Base-by-base conservation (phyloP, 2,329 filamentous ascomycete genomes). In the Diplodia corticola region DNA sequence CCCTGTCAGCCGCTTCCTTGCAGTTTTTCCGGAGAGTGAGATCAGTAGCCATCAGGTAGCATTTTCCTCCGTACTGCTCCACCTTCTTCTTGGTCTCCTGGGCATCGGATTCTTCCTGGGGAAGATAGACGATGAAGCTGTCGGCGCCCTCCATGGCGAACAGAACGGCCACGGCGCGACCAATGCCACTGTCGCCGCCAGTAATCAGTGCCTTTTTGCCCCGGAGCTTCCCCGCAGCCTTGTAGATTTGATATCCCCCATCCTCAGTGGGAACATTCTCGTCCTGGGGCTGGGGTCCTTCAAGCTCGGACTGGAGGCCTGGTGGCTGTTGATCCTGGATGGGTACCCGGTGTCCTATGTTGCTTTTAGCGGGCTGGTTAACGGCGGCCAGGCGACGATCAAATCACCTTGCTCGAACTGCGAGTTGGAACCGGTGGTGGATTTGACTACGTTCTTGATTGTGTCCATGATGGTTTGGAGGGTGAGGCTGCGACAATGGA, bases 121-220 rank as follows among this genome's bases (percentile, higher is more conserved):
- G 87, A 0, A 93, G 82, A 72, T 95, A 92, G 4, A 86, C 85
- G 70, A 95, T 92, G 67, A 90, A 82, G 60, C 85, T 86, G 69
- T 91, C 87, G 15, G 90, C 91, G 5, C 91, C 92, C 77, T 95
- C 92, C 84, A 92, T 89, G 46, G 91, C 91, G 71, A 89, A 95
- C 0, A 95, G 82, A 17, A 94, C 84, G 1, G 91, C 90, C 1
- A 89, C 86, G 1, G 91, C 88, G 44, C 90, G 87, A 6, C 91
- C 91, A 69, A 95, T 94, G 1, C 91, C 91, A 6, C 86, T 89
- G 77, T 94, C 91, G 3, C 91, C 91, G 17, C 91, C 91, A 0
- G 91, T 94, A 72, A 95, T 94, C 67, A 95, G 78, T 7, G 91
- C 91, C 67, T 87, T 90, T 78, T 89, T 91, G 68, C 88, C 91